Conservation (phyloP, 2,329 filamentous ascomycete genomes). For the Diaporthe citri region DNA sequence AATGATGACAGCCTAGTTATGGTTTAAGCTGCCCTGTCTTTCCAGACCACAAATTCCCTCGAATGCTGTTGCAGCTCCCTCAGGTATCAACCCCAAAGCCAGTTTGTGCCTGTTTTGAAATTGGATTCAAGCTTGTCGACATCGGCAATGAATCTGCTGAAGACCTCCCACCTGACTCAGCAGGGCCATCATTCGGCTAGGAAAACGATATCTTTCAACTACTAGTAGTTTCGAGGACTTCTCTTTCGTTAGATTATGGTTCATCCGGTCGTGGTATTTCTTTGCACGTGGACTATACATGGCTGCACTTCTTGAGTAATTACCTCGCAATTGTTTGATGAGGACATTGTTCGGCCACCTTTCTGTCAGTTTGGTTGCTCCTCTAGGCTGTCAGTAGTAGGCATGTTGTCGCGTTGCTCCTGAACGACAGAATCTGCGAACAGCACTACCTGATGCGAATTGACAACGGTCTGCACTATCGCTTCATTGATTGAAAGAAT, state of each 20-base stretch:
- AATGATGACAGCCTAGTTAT: not conserved
- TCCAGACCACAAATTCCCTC: not conserved
- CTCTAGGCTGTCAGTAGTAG: not conserved
- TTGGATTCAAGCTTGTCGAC: not conserved
- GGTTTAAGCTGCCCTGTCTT: too few species aligned
- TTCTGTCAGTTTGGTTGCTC: not conserved
- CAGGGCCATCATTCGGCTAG: not conserved
- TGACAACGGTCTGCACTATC: not conserved
- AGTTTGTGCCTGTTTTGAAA: not conserved
- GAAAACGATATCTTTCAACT: not conserved
- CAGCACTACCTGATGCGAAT: not conserved
- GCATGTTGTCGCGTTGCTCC: not conserved
- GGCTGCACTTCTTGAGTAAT: not conserved
- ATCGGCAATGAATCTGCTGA: not conserved
- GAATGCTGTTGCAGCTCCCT: not conserved
- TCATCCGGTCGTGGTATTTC: too few species aligned
- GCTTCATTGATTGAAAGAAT: not conserved
- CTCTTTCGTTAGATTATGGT: not conserved
- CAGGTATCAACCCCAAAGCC: too few species aligned
- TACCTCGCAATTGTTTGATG: not conserved
- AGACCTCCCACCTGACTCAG: not conserved
- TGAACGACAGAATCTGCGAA: not conserved
- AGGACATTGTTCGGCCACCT: not conserved
- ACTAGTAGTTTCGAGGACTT: not conserved
- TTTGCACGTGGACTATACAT: too few species aligned